A percentile compares a stretch with the other conserved stretches of the same genome.
Conservation (phyloP, 306 rosid species). For the Alnus glutinosa region DNA sequence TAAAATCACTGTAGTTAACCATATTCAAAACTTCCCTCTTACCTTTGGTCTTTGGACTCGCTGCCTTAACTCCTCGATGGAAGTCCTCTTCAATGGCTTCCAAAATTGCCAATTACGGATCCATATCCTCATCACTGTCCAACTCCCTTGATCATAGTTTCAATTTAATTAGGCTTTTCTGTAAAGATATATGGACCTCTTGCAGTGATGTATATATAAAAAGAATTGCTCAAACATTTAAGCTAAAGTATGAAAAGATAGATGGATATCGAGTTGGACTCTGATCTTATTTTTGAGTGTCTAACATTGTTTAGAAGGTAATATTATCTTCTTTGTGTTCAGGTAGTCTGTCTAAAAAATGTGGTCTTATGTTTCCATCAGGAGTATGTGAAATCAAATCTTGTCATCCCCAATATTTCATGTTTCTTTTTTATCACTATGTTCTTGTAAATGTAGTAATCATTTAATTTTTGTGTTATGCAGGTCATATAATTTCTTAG, state of each 20-base stretch:
- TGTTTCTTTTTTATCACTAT: conserved; percentile 2
- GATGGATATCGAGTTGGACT: not conserved
- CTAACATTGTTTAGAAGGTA: not conserved
- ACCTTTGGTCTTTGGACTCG: too few relatives aligned
- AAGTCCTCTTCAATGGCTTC: too few relatives aligned
- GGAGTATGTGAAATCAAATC: conserved; percentile 11
- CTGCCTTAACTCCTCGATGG: too few relatives aligned
- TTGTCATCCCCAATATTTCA: not conserved
- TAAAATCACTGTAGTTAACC: too few relatives aligned
- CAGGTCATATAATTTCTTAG: conserved; percentile 67
- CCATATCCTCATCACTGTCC: too few relatives aligned
- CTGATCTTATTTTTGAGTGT: not conserved
- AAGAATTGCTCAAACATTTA: not conserved
- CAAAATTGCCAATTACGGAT: too few relatives aligned
- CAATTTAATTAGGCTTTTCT: not conserved
- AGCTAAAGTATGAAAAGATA: not conserved
- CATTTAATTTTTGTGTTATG: conserved; percentile 20
- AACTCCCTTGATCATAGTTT: not conserved
- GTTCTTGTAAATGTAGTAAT: conserved; percentile 10
- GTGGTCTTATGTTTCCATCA: not conserved
- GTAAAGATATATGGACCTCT: not conserved
- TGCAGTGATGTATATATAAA: not conserved
- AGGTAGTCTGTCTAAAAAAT: not conserved
- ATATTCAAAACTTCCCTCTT: too few relatives aligned
- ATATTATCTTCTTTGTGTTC: not conserved